Conservation (phyloP, 2,329 filamentous ascomycete species). For the Aspergillus alliaceus region DNA sequence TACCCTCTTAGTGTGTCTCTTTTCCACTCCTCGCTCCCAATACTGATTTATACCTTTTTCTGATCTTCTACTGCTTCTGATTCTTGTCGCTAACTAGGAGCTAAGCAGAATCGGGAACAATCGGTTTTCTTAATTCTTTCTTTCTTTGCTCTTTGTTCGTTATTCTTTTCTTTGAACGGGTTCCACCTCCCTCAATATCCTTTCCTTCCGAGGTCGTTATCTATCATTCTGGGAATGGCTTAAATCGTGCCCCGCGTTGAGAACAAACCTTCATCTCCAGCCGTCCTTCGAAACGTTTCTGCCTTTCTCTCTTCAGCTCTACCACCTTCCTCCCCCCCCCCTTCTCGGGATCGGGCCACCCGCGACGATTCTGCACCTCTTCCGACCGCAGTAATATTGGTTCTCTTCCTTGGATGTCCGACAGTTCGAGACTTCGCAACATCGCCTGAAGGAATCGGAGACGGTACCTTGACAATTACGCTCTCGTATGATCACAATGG, state of each 20-base stretch:
- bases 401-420: neutral
- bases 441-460: conserved; percentile 9
- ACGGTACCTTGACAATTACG: conserved; percentile 5
- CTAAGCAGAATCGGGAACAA: neutral
- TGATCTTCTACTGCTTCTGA: too few relatives aligned
- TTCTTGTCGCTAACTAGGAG: neutral
- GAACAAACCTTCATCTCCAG: neutral
- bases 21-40: neutral
- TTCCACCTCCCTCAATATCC: neutral
- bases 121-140: neutral
- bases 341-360: neutral
- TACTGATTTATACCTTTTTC: too few relatives aligned
- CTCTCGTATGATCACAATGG: conserved; percentile 17
- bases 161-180: neutral
- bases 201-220: neutral
- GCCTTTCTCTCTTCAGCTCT: neutral
- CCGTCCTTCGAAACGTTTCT: conserved; percentile 4
- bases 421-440: neutral
- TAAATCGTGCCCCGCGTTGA: conserved; percentile 8
- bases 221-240: conserved; percentile 1
- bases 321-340: too few relatives aligned
- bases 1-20: neutral
- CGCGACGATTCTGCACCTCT: neutral
- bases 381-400: conserved; percentile 1
- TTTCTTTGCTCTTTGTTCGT: neutral